Evolutionary conservation across 495 filamentous ascomycete genomes (phyloP), one percentile per base, ranked within the genome.

Genomic region (Durotheca rogersii): DNA sequence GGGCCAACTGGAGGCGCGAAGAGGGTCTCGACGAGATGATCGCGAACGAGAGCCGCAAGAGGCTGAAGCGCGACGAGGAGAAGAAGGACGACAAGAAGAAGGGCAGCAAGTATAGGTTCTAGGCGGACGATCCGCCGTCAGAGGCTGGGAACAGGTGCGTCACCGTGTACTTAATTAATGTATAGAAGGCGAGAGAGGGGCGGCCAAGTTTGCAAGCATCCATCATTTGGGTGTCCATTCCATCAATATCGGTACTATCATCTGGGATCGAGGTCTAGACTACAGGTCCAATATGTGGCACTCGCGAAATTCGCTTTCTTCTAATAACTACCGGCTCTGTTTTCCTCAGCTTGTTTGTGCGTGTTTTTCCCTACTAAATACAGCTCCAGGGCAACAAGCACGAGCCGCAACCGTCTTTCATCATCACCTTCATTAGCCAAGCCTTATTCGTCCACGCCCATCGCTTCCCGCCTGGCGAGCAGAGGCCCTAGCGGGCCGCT

Each of bases 1-100:
- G 74, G 6, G 79, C 85, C 11, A 77, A 84, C 52, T 93, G 89
- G 83, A 81, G 80, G 12, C 89, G 91, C 68, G 88, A 95, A 67
- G 93, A 97, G 61, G 93, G 96, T 67, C 69, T 98, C 38, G 94
- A 85, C 65, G 87, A 95, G 62, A 96, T 98, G 92, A 96, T 97
- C 75, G 90, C 89, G 23, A 84, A 86, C 54, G 93, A 97, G 70
- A 90, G 84, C 65, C 80, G 89, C 46, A 96, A 96, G 73, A 76
- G 90, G 67, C 75, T 88, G 64, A 90, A 89, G 75, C 78, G 84
- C 54, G 90, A 96, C 53, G 87, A 91, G 67, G 88, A 94, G 67
- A 81, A 78, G 66, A 73, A 78, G 42, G 72, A 70, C 17, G 72
- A 77, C 52, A 72, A 61, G 62, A 74, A 67, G 56, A 69, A 56